Evolutionary conservation across 2,329 filamentous ascomycete genomes (phyloP), one percentile per base, ranked within the genome.

Genomic region (Orbilia quercus): DNA sequence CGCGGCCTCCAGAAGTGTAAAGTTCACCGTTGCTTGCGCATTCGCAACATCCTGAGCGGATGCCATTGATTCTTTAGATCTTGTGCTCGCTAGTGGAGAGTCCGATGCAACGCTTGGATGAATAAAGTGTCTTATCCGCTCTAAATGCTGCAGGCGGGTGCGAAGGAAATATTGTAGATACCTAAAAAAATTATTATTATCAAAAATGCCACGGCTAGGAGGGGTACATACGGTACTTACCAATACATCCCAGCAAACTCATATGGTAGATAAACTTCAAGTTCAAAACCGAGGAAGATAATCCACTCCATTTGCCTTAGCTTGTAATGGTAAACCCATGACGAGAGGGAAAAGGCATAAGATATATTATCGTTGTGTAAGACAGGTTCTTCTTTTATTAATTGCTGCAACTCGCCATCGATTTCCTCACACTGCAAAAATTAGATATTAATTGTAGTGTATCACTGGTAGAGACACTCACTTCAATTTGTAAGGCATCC

Each of bases 281-380:
- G 88, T 81, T 99, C 95, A 80, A 99, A 98, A 11, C 96, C 95
- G 31, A 97, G 87, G 79, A 97, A 91, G 14, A 97, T 85, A 48
- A 96, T 89, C 84, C 89, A 90, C 79, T 94, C 90, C 85, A 97
- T 91, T 78, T 94, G 87, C 28, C 86, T 87, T n/a, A 97, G 84
- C 80, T 97, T 98, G 81, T 96, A 91, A 71, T 93, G 86, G 77
- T 94, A 96, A 0, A 89, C 87, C 95, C 95, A 99, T 2, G 90
- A 92, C 0, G 91, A 92, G 0, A 98, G 84, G 0, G 92, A 89
- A 58, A 91, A 89, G 0, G 89, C 85, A 78, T 87, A 89, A 0
- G 87, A 84, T 42, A 85, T 82, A 47, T 89, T 85, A 1, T 82
- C 82, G 54, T 55, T 79, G 83, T 69, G 84, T 83, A 84, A 80